A percentile compares a stretch with the other conserved stretches of the same genome.
Conservation (phyloP, 768 basidiomycete species). For the Serendipita indica region DNA sequence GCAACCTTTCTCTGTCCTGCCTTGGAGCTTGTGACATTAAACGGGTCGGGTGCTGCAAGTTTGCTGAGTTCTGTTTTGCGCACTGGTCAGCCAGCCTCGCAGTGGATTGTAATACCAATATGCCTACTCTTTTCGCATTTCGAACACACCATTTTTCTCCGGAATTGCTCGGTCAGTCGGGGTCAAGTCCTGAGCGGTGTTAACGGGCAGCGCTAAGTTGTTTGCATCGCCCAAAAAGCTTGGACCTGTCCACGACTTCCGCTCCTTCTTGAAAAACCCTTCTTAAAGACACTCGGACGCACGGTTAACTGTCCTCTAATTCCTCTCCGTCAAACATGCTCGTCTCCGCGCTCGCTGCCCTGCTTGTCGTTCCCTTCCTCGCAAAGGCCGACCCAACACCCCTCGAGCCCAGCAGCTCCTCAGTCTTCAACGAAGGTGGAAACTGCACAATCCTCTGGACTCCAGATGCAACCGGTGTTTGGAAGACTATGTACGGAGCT, state of each 20-base stretch:
- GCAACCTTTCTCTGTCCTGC: constrained; percentile 12
- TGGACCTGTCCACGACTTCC: neutral
- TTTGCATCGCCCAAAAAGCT: neutral
- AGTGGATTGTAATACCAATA: neutral
- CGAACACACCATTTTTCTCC: neutral
- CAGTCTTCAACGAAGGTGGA: constrained; percentile 40
- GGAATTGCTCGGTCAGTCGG: neutral
- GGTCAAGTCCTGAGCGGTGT: neutral
- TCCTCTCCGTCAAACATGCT: neutral
- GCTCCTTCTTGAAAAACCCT: neutral
- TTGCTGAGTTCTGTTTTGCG: constrained; percentile 83
- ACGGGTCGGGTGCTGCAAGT: constrained; percentile 80
- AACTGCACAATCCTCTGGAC: constrained; percentile 45
- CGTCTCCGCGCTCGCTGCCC: constrained; percentile 8
- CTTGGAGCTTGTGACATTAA: constrained; percentile 36
- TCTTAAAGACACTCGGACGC: neutral
- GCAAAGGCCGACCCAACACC: constrained; percentile 34
- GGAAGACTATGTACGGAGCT: constrained; percentile 53
- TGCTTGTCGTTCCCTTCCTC: constrained; percentile 11
- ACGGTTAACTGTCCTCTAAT: neutral
- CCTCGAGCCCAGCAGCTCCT: constrained; percentile 42
- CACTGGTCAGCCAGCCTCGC: neutral
- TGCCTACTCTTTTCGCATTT: constrained; percentile 6
- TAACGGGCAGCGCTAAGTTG: neutral
- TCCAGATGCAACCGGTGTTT: constrained; percentile 30